Conservation (phyloP, 139 green algal species). For the Penium margaritaceum region DNA sequence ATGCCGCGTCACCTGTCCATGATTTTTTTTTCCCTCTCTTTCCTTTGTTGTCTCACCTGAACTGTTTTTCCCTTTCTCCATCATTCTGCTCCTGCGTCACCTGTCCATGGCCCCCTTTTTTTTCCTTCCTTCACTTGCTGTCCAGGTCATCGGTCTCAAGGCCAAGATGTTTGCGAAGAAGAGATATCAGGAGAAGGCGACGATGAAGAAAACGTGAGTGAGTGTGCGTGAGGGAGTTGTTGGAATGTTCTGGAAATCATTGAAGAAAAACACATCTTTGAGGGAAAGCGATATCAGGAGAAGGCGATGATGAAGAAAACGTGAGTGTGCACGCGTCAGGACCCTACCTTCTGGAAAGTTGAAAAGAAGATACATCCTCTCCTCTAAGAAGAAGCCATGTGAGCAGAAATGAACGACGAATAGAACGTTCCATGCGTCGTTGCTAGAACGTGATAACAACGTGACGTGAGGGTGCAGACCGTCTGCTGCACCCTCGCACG, state of each 20-base stretch:
- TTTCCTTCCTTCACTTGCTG: background rate
- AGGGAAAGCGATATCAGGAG: constrained; percentile 91
- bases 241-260: constrained; percentile 65
- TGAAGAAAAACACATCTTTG: constrained; percentile 93
- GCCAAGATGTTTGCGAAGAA: constrained; percentile 97
- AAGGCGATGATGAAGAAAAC: constrained; percentile 99
- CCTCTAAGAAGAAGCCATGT: constrained; percentile 92
- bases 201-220: constrained; percentile 89
- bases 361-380: constrained; percentile 93
- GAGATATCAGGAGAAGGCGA: constrained; percentile 88
- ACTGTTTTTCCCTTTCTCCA: background rate
- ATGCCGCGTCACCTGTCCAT: no score
- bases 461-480: no score
- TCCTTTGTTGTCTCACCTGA: no score
- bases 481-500: no score
- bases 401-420: constrained; percentile 96
- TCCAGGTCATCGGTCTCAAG: constrained; percentile 80
- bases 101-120: no score
- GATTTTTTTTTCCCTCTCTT: no score
- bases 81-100: constrained; percentile 3
- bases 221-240: no score
- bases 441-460: no score
- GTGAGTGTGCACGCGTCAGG: constrained; percentile 26
- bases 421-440: no score
- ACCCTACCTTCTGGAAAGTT: constrained; percentile 63